These are phyloP conservation scores for Articulospora tetracladia DNA, from an alignment of 495 filamentous ascomycete genomes.

Conservation along the genomic window DNA sequence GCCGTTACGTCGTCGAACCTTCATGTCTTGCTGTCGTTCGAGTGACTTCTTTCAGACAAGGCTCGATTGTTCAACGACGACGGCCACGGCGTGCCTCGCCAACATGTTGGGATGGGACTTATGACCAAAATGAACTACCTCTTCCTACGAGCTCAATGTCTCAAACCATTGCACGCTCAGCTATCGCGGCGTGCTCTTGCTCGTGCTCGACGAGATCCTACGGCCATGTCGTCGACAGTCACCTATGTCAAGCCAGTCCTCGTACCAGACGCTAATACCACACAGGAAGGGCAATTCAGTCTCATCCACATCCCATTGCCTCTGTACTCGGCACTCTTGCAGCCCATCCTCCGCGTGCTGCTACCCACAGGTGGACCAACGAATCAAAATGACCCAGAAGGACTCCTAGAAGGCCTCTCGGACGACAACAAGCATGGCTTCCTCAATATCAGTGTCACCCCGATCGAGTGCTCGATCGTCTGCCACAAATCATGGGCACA, in stretches of 20 bases:
- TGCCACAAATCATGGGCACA: slow-evolving; percentile 71
- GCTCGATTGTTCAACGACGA: neutral
- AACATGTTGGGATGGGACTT: neutral
- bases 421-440: slow-evolving; percentile 65
- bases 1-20: neutral
- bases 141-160: slow-evolving; percentile 5
- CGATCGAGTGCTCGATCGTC: slow-evolving; percentile 88
- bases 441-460: slow-evolving; percentile 89
- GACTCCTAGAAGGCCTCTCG: slow-evolving; percentile 35
- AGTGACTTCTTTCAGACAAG: neutral
- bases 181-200: slow-evolving; percentile 18
- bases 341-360: slow-evolving; percentile 80
- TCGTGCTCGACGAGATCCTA: slow-evolving; percentile 6
- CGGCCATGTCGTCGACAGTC: slow-evolving; percentile 16
- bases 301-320: slow-evolving; percentile 88
- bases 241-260: slow-evolving; percentile 16
- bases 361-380: slow-evolving; percentile 36
- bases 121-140: neutral
- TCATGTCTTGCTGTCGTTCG: neutral
- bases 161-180: slow-evolving; percentile 20
- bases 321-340: slow-evolving; percentile 76
- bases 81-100: neutral
- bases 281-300: slow-evolving; percentile 79
- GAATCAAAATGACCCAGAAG: slow-evolving; percentile 35
- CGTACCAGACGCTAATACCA: slow-evolving; percentile 13